These are phyloP conservation scores for Lasiodiplodia theobromae DNA, from an alignment of 2,329 filamentous ascomycete genomes.

Conservation along the genomic window DNA sequence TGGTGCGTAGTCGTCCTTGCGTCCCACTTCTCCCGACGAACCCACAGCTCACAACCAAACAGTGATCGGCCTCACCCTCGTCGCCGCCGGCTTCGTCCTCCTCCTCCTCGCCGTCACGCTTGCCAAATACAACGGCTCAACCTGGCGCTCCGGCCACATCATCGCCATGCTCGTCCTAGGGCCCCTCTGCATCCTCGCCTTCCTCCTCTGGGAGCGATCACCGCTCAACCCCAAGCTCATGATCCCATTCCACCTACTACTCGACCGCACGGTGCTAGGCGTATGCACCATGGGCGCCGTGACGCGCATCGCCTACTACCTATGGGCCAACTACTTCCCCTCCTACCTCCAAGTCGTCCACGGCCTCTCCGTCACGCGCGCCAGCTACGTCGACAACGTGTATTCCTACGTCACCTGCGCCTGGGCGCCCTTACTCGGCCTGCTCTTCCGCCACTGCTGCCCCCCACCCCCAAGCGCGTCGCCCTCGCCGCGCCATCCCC, in stretches of 20 bases:
- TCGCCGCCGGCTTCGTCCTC: neutral
- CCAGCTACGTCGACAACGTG: constrained; percentile 22
- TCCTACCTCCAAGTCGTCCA: constrained; percentile 44
- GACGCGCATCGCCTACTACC: constrained; percentile 38
- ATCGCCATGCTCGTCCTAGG: constrained; percentile 52
- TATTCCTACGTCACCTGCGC: constrained; percentile 37
- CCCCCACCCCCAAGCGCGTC: neutral
- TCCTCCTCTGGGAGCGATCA: constrained; percentile 49
- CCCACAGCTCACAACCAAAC: neutral
- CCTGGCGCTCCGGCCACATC: constrained; percentile 48
- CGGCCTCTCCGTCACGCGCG: constrained; percentile 32
- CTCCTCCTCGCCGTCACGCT: neutral
- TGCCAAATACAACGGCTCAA: neutral
- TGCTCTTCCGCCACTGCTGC: constrained; percentile 31
- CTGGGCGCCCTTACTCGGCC: neutral
- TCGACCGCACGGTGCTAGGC: constrained; percentile 59
- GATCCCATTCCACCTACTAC: constrained; percentile 55
- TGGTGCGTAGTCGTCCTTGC: neutral
- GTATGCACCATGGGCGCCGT: constrained; percentile 55
- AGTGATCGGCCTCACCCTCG: neutral
- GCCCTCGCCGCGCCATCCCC: neutral
- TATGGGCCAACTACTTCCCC: constrained; percentile 46
- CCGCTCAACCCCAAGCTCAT: constrained; percentile 45
- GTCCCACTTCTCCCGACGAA: neutral
- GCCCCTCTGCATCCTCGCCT: constrained; percentile 44